phyloP scores from a whole-genome alignment of 371 early-diverging fungal species.

The Furculomyces boomerangus region DNA sequence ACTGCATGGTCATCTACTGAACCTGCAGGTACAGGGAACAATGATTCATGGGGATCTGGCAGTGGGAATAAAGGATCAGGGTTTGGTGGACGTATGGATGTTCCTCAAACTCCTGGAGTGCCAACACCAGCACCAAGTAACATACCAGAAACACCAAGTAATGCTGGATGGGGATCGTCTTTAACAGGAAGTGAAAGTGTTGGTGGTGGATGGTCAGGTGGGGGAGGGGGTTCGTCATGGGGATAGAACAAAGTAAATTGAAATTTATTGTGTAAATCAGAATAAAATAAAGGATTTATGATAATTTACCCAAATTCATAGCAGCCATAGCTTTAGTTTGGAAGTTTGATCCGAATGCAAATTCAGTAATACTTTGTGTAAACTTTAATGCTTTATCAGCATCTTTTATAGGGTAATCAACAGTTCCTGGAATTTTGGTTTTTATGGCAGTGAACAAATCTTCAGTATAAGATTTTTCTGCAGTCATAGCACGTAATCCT shows the following conservation, averaged over 20 bases:
- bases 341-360: conserved; percentile 18
- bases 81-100: neutral
- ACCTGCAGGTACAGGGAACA: too few relatives aligned
- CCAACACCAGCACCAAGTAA: neutral
- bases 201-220: neutral
- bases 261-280: neutral
- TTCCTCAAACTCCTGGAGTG: conserved; percentile 1
- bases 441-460: conserved; percentile 48
- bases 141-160: neutral
- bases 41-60: neutral
- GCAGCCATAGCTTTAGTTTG: conserved; percentile 18
- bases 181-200: neutral
- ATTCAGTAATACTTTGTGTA: conserved; percentile 21
- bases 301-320: conserved; percentile 14
- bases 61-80: neutral
- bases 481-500: conserved; percentile 52
- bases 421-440: conserved; percentile 41
- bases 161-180: neutral
- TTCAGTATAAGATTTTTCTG: conserved; percentile 47
- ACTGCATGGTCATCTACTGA: too few relatives aligned
- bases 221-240: too few relatives aligned
- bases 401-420: conserved; percentile 22
- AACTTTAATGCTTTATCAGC: conserved; percentile 18
- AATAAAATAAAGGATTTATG: conserved; percentile 2
- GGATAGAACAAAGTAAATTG: neutral